Evolutionary conservation across 2,329 filamentous ascomycete species (phyloP), one percentile per base, ranked within the genome.

Genomic region (Fusarium sp.): DNA sequence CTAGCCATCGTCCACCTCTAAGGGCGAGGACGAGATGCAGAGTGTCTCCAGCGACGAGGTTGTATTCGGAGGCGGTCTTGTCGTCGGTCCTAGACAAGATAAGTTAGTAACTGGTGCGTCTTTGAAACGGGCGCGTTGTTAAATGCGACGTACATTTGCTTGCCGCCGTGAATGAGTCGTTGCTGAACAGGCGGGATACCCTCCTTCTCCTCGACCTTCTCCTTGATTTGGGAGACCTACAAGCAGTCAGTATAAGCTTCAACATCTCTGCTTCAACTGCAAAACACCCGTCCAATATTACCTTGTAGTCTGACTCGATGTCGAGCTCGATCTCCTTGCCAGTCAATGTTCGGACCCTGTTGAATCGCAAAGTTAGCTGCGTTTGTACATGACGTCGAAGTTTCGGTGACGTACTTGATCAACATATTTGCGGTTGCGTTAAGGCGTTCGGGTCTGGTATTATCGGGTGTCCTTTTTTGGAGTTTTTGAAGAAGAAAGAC

Each of bases 251-350:
- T 51, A 42, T 24, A 51, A 44, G 40, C 18, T 22, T 30, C 15
- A 18, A 14, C 10, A 16, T 11, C n/a, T 22, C 22, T 15, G 15
- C 32, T 24, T 25, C 27, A 45, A 20, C 3, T 16, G 9, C 15
- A 12, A 22, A 30, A 16, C 12, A 42, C 40, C 2, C 24, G 22
- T 47, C 22, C 29, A 46, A 49, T 55, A 78, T 75, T 83, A 97
- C 95, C 88, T 95, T 97, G 88, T 97, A 97, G 78, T 94, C 91
- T 56, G 90, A 87, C 86, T 98, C 96, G 80, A 99, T 97, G 79
- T 98, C 95, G 77, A 99, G 90, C 87, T 98, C 95, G 81, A 98
- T 98, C 85, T 99, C 94, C 87, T 98, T 98, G 79, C 96, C 96
- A 71, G 96, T 98, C 72, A 99, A 90, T 70, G 96, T 99, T 80